Conservation (phyloP, 768 basidiomycete species). For the Rhizopogon roseolus region DNA sequence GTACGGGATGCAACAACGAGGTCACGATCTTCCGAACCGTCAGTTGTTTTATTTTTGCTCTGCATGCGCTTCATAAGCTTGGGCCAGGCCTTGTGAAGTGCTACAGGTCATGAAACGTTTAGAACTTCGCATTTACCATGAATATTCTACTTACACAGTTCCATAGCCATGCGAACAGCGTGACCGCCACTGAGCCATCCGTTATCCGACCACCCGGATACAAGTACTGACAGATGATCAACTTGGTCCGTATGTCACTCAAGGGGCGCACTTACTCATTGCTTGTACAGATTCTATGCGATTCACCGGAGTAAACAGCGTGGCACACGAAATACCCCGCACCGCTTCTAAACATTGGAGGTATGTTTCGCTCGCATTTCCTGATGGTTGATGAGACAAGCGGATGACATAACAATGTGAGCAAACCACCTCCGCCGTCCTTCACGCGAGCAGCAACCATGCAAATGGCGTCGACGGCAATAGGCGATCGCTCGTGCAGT, state of each 20-base stretch:
- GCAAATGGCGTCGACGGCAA: conserved; percentile 89
- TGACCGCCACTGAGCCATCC: conserved; percentile 95
- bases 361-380: conserved; percentile 70
- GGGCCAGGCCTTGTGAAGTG: conserved; percentile 92
- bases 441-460: conserved; percentile 90
- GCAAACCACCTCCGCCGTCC: conserved; percentile 72
- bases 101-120: conserved; percentile 29
- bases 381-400: conserved; percentile 31
- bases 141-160: conserved; percentile 59
- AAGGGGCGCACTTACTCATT: conserved; percentile 62
- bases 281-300: conserved; percentile 88
- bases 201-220: conserved; percentile 93
- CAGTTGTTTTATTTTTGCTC: conserved; percentile 43
- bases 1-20: conserved; percentile 79
- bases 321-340: conserved; percentile 77
- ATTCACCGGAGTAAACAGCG: conserved; percentile 81
- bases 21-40: conserved; percentile 62
- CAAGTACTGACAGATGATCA: conserved; percentile 51
- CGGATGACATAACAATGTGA: not conserved
- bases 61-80: conserved; percentile 76
- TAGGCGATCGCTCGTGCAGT: conserved; percentile 85
- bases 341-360: conserved; percentile 77
- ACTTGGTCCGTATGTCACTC: not conserved
- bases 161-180: conserved; percentile 96
- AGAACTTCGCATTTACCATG: not conserved